Conservation (phyloP, 257 asterid genomes). For the Solanum megistacrolobum region DNA sequence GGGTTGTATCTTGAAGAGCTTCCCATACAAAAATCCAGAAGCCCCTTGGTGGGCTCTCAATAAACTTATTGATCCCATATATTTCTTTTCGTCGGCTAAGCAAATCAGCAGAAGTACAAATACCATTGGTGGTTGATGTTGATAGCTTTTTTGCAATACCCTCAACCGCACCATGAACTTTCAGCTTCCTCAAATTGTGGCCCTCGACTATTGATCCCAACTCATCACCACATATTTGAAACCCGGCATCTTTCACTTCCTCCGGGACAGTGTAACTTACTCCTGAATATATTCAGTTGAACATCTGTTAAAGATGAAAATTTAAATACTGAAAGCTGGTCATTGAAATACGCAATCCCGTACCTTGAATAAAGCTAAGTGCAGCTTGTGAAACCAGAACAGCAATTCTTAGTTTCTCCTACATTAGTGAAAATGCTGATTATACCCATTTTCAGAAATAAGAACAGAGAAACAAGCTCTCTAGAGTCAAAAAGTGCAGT, state of each 20-base stretch:
- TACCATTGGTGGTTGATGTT: slow-evolving; percentile 45
- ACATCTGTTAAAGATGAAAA: background rate
- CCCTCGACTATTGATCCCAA: slow-evolving; percentile 71
- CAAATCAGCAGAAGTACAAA: slow-evolving; percentile 39
- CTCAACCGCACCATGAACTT: slow-evolving; percentile 62
- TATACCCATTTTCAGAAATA: background rate
- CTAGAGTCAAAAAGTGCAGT: background rate
- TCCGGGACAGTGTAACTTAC: slow-evolving; percentile 61
- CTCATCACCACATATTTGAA: slow-evolving; percentile 63
- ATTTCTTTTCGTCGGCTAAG: slow-evolving; percentile 40
- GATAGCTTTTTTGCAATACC: slow-evolving; percentile 58
- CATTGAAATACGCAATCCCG: background rate
- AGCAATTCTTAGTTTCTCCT: slow-evolving; percentile 89
- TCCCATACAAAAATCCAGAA: slow-evolving; percentile 87
- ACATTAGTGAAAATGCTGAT: slow-evolving; percentile 12
- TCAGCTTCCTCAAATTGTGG: slow-evolving; percentile 54
- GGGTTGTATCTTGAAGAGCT: slow-evolving; percentile 94
- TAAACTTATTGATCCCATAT: slow-evolving; percentile 65
- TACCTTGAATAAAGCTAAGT: slow-evolving; percentile 73
- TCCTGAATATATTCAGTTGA: slow-evolving; percentile 31
- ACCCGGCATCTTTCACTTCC: slow-evolving; percentile 62
- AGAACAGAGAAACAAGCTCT: background rate
- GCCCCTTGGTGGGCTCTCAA: slow-evolving; percentile 74
- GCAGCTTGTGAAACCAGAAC: slow-evolving; percentile 89
- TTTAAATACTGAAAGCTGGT: background rate